These are phyloP conservation scores for Aspergillus carbonarius DNA, from an alignment of 2,329 filamentous ascomycete species.

Conservation along the genomic window DNA sequence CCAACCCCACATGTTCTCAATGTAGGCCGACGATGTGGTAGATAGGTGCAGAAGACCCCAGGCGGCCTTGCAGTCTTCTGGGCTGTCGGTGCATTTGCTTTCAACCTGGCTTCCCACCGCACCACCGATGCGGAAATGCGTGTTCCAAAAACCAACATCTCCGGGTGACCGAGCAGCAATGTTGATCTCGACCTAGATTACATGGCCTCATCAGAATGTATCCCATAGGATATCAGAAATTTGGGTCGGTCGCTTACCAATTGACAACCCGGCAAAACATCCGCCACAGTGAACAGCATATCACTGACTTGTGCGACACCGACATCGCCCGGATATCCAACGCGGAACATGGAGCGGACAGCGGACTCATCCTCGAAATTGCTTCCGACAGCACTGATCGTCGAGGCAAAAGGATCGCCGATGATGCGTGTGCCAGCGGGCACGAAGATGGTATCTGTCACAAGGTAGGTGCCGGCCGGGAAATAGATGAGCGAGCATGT, in stretches of 20 bases:
- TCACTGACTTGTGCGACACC: slow-evolving; percentile 53
- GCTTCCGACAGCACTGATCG: slow-evolving; percentile 50
- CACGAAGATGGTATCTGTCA: slow-evolving; percentile 48
- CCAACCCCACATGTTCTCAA: slow-evolving; percentile 56
- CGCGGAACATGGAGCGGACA: slow-evolving; percentile 50
- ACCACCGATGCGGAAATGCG: slow-evolving; percentile 49
- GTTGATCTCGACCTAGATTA: slow-evolving; percentile 47
- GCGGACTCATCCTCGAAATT: slow-evolving; percentile 45
- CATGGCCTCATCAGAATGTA: not conserved
- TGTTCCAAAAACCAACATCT: slow-evolving; percentile 54
- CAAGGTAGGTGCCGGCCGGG: slow-evolving; percentile 55
- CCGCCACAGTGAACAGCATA: slow-evolving; percentile 52
- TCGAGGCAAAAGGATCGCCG: slow-evolving; percentile 54
- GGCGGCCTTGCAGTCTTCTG: slow-evolving; percentile 48
- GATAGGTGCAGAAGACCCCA: slow-evolving; percentile 54
- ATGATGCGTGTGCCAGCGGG: slow-evolving; percentile 52
- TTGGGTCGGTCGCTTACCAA: too few species aligned
- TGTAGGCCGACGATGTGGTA: slow-evolving; percentile 47
- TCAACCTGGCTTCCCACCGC: slow-evolving; percentile 42
- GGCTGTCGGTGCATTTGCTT: slow-evolving; percentile 35
- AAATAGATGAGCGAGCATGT: slow-evolving; percentile 55
- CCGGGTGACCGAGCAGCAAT: slow-evolving; percentile 48
- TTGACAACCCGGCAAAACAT: slow-evolving; percentile 45
- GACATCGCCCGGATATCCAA: slow-evolving; percentile 51
- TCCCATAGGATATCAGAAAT: not conserved